phyloP scores from a whole-genome alignment of 495 filamentous ascomycete species.

The Cenococcum geophilum region DNA sequence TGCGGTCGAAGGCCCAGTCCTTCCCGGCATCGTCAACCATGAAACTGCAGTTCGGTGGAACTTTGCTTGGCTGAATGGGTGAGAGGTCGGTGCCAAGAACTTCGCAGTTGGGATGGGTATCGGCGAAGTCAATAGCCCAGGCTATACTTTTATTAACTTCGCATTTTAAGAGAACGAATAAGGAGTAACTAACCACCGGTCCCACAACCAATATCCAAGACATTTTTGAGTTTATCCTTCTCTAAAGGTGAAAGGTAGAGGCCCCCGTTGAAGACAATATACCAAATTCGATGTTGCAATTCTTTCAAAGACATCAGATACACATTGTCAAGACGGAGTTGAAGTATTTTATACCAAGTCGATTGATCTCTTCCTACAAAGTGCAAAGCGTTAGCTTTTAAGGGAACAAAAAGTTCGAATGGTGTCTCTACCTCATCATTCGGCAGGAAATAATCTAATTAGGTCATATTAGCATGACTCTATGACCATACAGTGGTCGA shows the following conservation, averaged over 20 bases:
- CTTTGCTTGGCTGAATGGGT: constrained; percentile 4
- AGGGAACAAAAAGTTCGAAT: background rate
- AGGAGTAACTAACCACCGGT: background rate
- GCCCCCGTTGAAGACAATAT: constrained; percentile 38
- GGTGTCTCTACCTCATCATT: background rate
- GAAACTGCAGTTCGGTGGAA: constrained; percentile 1
- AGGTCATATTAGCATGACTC: background rate
- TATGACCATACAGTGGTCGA: background rate
- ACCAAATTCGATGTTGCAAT: constrained; percentile 44
- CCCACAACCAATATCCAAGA: constrained; percentile 39
- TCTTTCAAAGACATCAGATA: constrained; percentile 29
- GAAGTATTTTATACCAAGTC: background rate
- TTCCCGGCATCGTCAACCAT: background rate
- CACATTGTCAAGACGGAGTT: background rate
- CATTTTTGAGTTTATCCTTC: constrained; percentile 28
- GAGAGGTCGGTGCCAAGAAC: constrained; percentile 11
- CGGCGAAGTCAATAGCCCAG: constrained; percentile 17
- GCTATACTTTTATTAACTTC: background rate
- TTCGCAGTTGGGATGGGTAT: constrained; percentile 8
- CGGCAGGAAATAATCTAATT: constrained; percentile 2
- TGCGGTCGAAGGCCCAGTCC: constrained; percentile 3
- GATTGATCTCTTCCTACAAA: constrained; percentile 1
- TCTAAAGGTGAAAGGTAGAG: constrained; percentile 40
- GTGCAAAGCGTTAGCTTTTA: background rate
- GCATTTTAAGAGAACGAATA: background rate